A percentile compares a stretch with the other conserved stretches of the same genome.
These are phyloP conservation scores for Kalmusia sp. DNA, from an alignment of 2,329 filamentous ascomycete genomes.

Conservation along the genomic window DNA sequence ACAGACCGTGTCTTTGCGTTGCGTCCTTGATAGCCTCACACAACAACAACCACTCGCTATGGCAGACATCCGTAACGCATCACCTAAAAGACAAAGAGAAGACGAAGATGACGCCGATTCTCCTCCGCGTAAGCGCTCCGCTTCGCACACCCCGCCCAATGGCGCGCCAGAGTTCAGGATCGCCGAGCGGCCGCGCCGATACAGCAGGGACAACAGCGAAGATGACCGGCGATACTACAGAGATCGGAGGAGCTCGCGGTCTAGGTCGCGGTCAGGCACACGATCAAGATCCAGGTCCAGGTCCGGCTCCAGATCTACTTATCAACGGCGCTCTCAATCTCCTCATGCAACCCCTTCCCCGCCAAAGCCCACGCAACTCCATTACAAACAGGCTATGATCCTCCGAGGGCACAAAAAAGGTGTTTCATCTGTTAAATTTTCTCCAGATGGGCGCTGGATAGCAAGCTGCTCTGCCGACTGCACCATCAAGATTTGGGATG, in stretches of 20 bases:
- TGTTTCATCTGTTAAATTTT: slow-evolving; percentile 87
- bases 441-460: slow-evolving; percentile 87
- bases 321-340: slow-evolving; percentile 24
- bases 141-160: slow-evolving; percentile 36
- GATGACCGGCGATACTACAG: slow-evolving; percentile 36
- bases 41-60: slow-evolving; percentile 16
- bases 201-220: slow-evolving; percentile 41
- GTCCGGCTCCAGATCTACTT: slow-evolving; percentile 24
- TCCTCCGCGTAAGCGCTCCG: slow-evolving; percentile 42
- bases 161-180: slow-evolving; percentile 36
- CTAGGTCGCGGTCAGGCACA: slow-evolving; percentile 26
- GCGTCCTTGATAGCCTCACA: background rate
- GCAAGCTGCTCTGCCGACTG: slow-evolving; percentile 87
- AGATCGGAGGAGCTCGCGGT: slow-evolving; percentile 21
- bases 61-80: slow-evolving; percentile 25
- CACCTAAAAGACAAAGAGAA: slow-evolving; percentile 41
- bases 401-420: slow-evolving; percentile 80
- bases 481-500: slow-evolving; percentile 91
- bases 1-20: background rate
- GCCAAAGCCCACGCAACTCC: slow-evolving; percentile 63
- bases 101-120: slow-evolving; percentile 31
- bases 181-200: slow-evolving; percentile 44
- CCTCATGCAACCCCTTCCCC: slow-evolving; percentile 45
- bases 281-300: slow-evolving; percentile 23
- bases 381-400: slow-evolving; percentile 74